Conservation (phyloP, 805 yeast genomes). For the Vanderwaltozyma tropicalis region DNA sequence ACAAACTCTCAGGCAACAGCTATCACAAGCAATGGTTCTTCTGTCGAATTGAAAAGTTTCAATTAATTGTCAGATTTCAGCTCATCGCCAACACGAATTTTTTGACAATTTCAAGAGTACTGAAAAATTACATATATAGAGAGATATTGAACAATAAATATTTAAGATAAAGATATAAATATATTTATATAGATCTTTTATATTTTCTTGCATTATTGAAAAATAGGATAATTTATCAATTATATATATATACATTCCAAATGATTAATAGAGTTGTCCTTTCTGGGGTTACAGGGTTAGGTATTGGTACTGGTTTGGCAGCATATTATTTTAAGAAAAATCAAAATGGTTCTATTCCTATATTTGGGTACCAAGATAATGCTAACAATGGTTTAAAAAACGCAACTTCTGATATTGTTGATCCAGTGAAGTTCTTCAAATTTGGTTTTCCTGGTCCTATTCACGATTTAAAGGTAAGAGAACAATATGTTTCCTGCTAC, state of each 20-base stretch:
- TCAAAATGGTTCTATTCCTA: too few relatives aligned
- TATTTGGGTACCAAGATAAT: slow-evolving; percentile 6
- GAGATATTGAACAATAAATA: too few relatives aligned
- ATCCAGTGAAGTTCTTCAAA: slow-evolving; percentile 74
- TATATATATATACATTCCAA: too few relatives aligned
- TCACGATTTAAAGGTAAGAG: slow-evolving; percentile 65
- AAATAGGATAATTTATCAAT: too few relatives aligned
- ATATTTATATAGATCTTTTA: too few relatives aligned
- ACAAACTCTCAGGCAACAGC: background rate
- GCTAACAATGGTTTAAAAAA: slow-evolving; percentile 1
- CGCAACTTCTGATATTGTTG: slow-evolving; percentile 28
- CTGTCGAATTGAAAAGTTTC: slow-evolving; percentile 3
- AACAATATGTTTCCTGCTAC: slow-evolving; percentile 77
- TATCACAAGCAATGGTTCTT: background rate
- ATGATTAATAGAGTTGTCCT: slow-evolving; percentile 25
- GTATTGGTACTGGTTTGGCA: slow-evolving; percentile 26
- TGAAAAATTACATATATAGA: too few relatives aligned
- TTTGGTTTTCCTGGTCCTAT: slow-evolving; percentile 95
- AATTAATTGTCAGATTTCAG: slow-evolving; percentile 12
- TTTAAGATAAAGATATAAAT: too few relatives aligned
- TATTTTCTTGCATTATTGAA: too few relatives aligned
- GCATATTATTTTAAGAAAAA: slow-evolving; percentile 29
- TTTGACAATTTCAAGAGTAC: too few relatives aligned
- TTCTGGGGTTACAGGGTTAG: slow-evolving; percentile 22
- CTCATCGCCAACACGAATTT: too few relatives aligned